These are phyloP conservation scores for Blastobotrys muscicola DNA, from an alignment of 805 yeast species.

Conservation along the genomic window DNA sequence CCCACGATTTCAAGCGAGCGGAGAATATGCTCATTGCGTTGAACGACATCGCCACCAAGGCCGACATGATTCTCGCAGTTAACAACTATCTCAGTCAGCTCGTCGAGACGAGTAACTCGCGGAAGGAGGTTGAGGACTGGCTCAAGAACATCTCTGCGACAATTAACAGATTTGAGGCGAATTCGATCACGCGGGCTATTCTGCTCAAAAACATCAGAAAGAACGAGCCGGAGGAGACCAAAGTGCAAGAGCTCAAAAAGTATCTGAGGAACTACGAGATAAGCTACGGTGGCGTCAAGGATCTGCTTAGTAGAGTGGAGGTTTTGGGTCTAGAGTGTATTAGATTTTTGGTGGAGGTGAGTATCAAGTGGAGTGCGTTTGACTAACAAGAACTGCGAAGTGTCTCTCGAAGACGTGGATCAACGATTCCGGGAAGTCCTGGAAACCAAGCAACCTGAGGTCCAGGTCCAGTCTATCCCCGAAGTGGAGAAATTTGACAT, in stretches of 20 bases:
- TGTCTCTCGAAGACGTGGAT: conserved; percentile 15
- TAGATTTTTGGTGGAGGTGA: conserved; percentile 22
- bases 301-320: conserved; percentile 40
- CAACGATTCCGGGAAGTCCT: conserved; percentile 8
- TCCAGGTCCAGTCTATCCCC: neutral
- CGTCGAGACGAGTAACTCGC: conserved; percentile 33
- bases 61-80: conserved; percentile 52
- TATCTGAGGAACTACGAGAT: conserved; percentile 17
- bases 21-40: conserved; percentile 55
- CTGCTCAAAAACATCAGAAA: conserved; percentile 37
- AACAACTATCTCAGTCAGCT: conserved; percentile 49
- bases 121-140: conserved; percentile 35
- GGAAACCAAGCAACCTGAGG: conserved; percentile 1
- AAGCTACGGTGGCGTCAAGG: conserved; percentile 14
- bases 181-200: conserved; percentile 54
- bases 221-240: conserved; percentile 14
- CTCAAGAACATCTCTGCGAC: conserved; percentile 26
- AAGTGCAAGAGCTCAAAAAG: conserved; percentile 9
- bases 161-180: conserved; percentile 32
- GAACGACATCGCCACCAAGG: conserved; percentile 36
- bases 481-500: conserved; percentile 2
- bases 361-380: too few species aligned
- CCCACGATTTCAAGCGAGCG: conserved; percentile 61
- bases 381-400: conserved; percentile 8
- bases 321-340: conserved; percentile 42